phyloP scores from a whole-genome alignment of 2,329 filamentous ascomycete species.

The Trichoderma simmonsii region DNA sequence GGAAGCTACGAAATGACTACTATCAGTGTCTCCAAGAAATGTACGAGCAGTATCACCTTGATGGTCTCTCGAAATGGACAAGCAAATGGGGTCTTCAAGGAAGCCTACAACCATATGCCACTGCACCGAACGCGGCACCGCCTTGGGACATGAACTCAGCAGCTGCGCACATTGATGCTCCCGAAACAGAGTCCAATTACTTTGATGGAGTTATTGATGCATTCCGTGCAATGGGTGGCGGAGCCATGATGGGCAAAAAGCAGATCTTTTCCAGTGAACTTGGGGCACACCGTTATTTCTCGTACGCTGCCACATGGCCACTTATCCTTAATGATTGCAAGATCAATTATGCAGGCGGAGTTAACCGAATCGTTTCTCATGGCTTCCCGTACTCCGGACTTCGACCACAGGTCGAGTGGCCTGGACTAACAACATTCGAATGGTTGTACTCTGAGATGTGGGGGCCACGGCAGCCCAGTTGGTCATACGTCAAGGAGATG shows the following conservation, averaged over 20 bases:
- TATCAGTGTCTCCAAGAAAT: slow-evolving; percentile 6
- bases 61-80: not conserved
- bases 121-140: not conserved
- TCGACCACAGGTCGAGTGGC: slow-evolving; percentile 4
- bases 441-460: slow-evolving; percentile 10
- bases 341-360: slow-evolving; percentile 3
- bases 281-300: not conserved
- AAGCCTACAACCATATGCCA: not conserved
- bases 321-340: slow-evolving; percentile 4
- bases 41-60: slow-evolving; percentile 3
- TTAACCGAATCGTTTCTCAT: slow-evolving; percentile 4
- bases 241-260: slow-evolving; percentile 2
- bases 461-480: slow-evolving; percentile 2
- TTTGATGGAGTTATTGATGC: slow-evolving; percentile 8
- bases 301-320: slow-evolving; percentile 5
- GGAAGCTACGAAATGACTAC: slow-evolving; percentile 8
- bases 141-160: slow-evolving; percentile 10
- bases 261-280: slow-evolving; percentile 9
- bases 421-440: not conserved
- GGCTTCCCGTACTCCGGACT: not conserved
- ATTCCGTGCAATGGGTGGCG: slow-evolving; percentile 1
- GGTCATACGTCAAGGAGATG: slow-evolving; percentile 4
- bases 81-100: slow-evolving; percentile 5
- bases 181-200: slow-evolving; percentile 9
- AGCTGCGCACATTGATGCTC: slow-evolving; percentile 3